These are phyloP conservation scores for Anisodus tanguticus DNA, from an alignment of 257 asterid genomes.

Conservation along the genomic window DNA sequence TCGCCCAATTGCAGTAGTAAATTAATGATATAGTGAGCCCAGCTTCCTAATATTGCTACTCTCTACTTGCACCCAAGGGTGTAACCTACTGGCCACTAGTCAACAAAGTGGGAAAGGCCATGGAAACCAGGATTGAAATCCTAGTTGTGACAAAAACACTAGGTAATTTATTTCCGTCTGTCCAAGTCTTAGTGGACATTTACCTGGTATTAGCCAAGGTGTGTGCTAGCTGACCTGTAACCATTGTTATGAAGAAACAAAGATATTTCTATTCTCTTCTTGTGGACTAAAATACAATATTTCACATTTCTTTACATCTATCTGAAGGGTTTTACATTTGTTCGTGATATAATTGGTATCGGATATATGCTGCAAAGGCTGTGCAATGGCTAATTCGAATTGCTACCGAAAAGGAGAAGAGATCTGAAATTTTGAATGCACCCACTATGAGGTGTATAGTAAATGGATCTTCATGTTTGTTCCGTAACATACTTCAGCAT, in stretches of 20 bases:
- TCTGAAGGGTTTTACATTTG: not conserved
- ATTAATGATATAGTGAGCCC: not conserved
- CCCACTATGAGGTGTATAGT: not conserved
- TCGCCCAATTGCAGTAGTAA: not conserved
- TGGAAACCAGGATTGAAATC: not conserved
- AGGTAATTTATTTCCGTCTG: not conserved
- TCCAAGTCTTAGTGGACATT: not conserved
- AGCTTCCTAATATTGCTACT: not conserved
- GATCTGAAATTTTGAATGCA: not conserved
- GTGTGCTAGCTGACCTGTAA: not conserved
- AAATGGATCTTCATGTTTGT: not conserved
- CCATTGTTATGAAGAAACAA: not conserved
- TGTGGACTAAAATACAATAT: not conserved
- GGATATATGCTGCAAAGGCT: slow-evolving; percentile 5
- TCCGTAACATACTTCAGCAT: not conserved
- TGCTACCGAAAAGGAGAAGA: not conserved
- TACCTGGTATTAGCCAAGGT: not conserved
- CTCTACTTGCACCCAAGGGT: not conserved
- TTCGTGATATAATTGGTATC: not conserved
- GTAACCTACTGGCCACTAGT: not conserved
- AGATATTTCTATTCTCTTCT: not conserved
- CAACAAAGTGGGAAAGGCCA: not conserved
- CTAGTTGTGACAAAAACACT: not conserved
- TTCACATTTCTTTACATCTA: not conserved
- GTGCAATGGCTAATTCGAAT: not conserved